These are phyloP conservation scores for Colletotrichum lupini DNA, from an alignment of 2,329 filamentous ascomycete genomes.

Conservation along the genomic window DNA sequence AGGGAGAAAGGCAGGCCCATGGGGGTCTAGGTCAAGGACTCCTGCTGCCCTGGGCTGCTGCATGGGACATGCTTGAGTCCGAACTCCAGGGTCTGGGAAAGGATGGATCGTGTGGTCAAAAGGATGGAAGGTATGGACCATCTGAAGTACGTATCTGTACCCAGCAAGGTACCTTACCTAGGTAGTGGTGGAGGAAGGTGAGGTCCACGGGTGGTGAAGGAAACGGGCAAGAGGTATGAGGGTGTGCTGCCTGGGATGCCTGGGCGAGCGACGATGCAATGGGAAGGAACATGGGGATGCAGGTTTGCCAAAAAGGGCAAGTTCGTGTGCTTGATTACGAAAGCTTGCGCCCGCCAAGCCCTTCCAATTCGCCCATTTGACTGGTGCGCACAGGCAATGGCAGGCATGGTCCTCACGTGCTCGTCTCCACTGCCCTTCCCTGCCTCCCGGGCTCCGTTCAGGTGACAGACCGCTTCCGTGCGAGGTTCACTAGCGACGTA, in stretches of 20 bases:
- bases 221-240: neutral
- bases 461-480: conserved; percentile 14
- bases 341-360: conserved; percentile 23
- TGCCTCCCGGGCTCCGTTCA: neutral
- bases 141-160: too few species aligned
- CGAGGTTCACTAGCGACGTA: neutral
- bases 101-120: neutral
- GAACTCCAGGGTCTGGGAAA: conserved; percentile 24
- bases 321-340: conserved; percentile 29
- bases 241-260: conserved; percentile 31
- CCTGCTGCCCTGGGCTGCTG: neutral
- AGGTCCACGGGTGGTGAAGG: neutral
- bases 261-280: conserved; percentile 6
- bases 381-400: neutral
- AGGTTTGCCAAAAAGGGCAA: conserved; percentile 21
- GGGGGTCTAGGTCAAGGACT: neutral
- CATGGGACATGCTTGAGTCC: conserved; percentile 21
- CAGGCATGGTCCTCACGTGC: conserved; percentile 26
- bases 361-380: conserved; percentile 3
- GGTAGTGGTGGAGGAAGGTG: too few species aligned
- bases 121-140: too few species aligned
- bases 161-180: too few species aligned
- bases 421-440: neutral
- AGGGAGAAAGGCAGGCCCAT: neutral
- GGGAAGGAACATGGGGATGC: conserved; percentile 10